Base-by-base conservation (phyloP, 106 monocot genomes). In the Cymbidium sinense region DNA sequence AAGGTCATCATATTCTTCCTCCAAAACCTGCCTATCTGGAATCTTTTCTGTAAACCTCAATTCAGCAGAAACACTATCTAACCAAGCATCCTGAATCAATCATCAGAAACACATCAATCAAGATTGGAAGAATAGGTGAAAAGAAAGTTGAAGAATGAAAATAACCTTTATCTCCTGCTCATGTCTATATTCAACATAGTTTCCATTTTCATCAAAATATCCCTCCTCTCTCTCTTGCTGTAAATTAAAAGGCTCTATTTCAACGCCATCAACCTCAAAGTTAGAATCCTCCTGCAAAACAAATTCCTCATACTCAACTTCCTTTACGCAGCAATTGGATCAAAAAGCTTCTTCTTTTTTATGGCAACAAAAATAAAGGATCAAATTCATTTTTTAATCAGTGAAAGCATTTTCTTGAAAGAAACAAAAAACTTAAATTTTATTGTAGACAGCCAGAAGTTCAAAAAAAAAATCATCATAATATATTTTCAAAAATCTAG, bases 151-250 rank as follows among this genome's bases (percentile, higher is more conserved):
- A 81, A 33, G 0, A 33, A 19, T n/a, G 39, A 33, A 80, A 82
- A 72, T 2, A 44, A 99, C 99, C 99, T 99, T 89, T 64, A 92
- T 92, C 79, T 99, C 83, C 82, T 89, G 85, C 51, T 79, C 77
- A 54, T 28, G 83, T 37, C 77, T 83, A 80, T 87, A 99, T 83
- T 99, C 95, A 79, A 95, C 92, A 86, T 79, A 99, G 79, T 99
- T 99, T 79, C 99, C 99, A 78, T 80, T 83, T 39, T 71, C 90
- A 85, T 99, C 99, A 74, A 99, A 99, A 82, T 99, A 99, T 6
- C 99, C 99, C 82, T 99, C 99, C 80, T 99, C 92, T 74, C 87
- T 89, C 77, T 99, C 99, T 81, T 95, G 88, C 65, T 92, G 79
- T 76, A 99, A 81, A 85, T 99, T 99, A 77, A 99, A 99, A 61